Percentiles rank a stretch among this genome's conserved stretches.
Conservation (phyloP, 2,329 filamentous ascomycete species). For the Phyllosticta citribraziliensis region DNA sequence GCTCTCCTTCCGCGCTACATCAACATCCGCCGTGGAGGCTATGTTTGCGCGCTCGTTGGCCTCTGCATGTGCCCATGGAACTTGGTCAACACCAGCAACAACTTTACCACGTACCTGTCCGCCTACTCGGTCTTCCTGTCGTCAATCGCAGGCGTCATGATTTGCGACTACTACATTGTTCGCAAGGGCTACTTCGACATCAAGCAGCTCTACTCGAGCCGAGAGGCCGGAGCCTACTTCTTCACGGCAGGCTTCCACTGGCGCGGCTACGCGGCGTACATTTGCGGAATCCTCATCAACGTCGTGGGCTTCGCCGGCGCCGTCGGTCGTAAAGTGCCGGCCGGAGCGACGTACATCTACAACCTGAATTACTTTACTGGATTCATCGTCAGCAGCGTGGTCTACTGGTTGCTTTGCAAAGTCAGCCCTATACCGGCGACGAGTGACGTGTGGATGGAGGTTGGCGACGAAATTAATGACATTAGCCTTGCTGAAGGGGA, state of each 20-base stretch:
- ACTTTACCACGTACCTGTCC: constrained; percentile 84
- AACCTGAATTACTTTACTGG: constrained; percentile 85
- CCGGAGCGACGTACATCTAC: constrained; percentile 76
- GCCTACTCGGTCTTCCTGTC: constrained; percentile 92
- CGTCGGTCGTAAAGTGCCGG: constrained; percentile 60
- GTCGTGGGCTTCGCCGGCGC: constrained; percentile 85
- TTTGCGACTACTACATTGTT: constrained; percentile 79
- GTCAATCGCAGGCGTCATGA: constrained; percentile 84
- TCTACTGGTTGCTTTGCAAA: constrained; percentile 63
- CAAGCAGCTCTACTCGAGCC: constrained; percentile 67
- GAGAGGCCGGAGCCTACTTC: constrained; percentile 59
- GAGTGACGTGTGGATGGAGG: constrained; percentile 68
- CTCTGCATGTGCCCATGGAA: constrained; percentile 83
- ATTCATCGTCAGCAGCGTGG: constrained; percentile 55
- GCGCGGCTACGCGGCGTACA: constrained; percentile 75
- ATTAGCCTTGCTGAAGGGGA: constrained; percentile 22
- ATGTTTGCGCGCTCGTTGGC: constrained; percentile 70
- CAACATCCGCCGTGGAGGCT: constrained; percentile 78
- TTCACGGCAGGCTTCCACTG: constrained; percentile 67
- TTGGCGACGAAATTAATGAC: constrained; percentile 49
- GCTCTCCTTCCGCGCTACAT: constrained; percentile 70
- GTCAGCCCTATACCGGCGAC: constrained; percentile 64
- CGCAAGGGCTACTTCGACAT: constrained; percentile 73
- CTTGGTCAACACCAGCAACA: constrained; percentile 62
- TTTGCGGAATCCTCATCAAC: constrained; percentile 77